Conservation (phyloP, 495 filamentous ascomycete genomes). For the Trichoderma gamsii region DNA sequence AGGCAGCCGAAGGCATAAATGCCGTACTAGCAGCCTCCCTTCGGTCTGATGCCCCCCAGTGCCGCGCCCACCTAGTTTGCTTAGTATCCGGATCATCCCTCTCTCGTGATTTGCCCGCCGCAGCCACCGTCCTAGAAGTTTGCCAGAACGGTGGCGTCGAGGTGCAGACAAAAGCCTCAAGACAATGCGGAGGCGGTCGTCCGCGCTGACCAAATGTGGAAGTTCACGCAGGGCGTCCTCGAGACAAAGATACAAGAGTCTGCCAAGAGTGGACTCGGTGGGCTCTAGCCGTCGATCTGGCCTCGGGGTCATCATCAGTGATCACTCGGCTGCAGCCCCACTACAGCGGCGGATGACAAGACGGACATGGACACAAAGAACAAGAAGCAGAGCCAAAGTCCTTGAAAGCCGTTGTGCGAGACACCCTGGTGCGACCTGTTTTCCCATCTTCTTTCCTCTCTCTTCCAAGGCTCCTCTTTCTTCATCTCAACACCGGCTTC, state of each 20-base stretch:
- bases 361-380: neutral
- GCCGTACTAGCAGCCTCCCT: neutral
- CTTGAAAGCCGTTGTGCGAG: neutral
- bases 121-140: neutral
- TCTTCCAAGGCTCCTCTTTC: neutral
- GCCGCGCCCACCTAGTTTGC: constrained; percentile 5
- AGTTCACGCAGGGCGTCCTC: neutral
- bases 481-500: neutral
- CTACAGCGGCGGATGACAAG: neutral
- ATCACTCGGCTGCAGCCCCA: constrained; percentile 8
- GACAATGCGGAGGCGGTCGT: constrained; percentile 2
- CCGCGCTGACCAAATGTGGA: constrained; percentile 1
- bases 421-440: neutral
- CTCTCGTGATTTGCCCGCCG: constrained; percentile 7
- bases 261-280: constrained; percentile 9
- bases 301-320: constrained; percentile 12
- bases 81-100: neutral
- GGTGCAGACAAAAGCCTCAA: constrained; percentile 6
- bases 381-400: neutral
- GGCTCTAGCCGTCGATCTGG: constrained; percentile 13
- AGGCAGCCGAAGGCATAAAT: neutral
- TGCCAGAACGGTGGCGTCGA: neutral
- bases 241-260: neutral
- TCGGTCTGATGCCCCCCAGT: neutral
- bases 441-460: neutral